phyloP scores from a whole-genome alignment of 345 rosid species.

The Erysimum cheiranthoides region DNA sequence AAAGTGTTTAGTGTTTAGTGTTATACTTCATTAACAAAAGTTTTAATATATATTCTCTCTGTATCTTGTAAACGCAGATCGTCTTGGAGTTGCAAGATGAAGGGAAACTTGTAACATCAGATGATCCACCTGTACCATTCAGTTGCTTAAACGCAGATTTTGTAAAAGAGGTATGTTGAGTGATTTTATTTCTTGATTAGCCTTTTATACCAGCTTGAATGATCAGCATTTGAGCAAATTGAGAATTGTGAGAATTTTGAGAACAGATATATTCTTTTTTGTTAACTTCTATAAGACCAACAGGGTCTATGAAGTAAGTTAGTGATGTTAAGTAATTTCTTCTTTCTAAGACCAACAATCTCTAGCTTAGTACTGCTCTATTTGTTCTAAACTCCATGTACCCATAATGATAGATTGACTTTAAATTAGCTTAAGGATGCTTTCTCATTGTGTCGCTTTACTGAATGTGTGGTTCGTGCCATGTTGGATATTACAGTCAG shows the following conservation, averaged over 20 bases:
- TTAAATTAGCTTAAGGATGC: slow-evolving; percentile 18
- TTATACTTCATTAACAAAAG: not conserved
- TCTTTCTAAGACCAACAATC: slow-evolving; percentile 9
- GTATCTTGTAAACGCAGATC: slow-evolving; percentile 52
- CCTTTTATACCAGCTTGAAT: slow-evolving; percentile 11
- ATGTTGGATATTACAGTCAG: slow-evolving; percentile 58
- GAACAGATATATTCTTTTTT: not conserved
- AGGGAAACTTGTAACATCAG: slow-evolving; percentile 81
- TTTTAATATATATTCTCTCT: not conserved
- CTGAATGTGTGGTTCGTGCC: slow-evolving; percentile 1
- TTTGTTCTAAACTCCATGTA: not conserved
- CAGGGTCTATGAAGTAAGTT: not conserved
- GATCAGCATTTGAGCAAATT: not conserved
- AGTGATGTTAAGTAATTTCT: not conserved
- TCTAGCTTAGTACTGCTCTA: slow-evolving; percentile 16
- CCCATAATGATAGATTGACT: not conserved
- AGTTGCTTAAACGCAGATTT: slow-evolving; percentile 70
- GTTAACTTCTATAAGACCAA: not conserved
- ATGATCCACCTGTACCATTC: slow-evolving; percentile 79
- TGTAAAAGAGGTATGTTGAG: slow-evolving; percentile 61
- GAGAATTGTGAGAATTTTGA: not conserved
- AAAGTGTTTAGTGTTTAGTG: slow-evolving; percentile 13
- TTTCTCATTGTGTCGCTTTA: slow-evolving; percentile 20
- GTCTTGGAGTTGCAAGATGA: slow-evolving; percentile 90
- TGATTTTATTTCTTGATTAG: not conserved